Base-by-base conservation (phyloP, 495 filamentous ascomycete genomes). In the Talaromyces stipitatus region DNA sequence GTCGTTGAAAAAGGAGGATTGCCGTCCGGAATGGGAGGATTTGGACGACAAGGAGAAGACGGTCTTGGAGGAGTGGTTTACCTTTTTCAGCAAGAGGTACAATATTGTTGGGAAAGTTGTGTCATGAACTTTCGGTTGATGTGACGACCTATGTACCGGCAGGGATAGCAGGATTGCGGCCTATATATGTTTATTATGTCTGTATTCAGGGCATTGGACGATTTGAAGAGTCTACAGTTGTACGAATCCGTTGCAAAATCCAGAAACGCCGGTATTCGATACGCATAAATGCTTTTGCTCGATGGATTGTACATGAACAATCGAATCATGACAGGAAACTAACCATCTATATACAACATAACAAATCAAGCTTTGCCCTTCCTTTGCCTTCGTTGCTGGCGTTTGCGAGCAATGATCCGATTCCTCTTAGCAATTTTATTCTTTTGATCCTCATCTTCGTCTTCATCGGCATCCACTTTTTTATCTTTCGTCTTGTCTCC, bases 21-120 rank as follows among this genome's bases (percentile, higher is more conserved):
- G 89, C 61, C 73, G 72, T 16, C 76, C 95, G 1, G 87, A 96
- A 27, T 97, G 90, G 90, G 76, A 85, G 55, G 89, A 94, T 66
- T 77, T 99, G 45, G 70, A 72, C 20, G 91, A 95, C n/a, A 90
- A 92, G 72, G 85, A 96, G 68, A 90, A 96, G 74, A 80, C 77
- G 24, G 83, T 86, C 12, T 75, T 99, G 38, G 78, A 89, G 22
- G 95, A 97, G 66, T 99, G 94, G 94, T 85, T 82, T 54, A 95
- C 86, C 3, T 98, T 95, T 75, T 98, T 97, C 74, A 86, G 84
- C 63, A 98, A 97, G 74, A 79, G 94, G 38, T 98, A 98, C 68
- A 96, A 92, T 64, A 83, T 97, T 56, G 86, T 97, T 38, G 94
- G 94, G 29, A 82, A 82, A 68, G 88, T 95, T 8, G 70, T 85